phyloP scores from a whole-genome alignment of 2,329 filamentous ascomycete genomes.

The Escovopsis sp. region DNA sequence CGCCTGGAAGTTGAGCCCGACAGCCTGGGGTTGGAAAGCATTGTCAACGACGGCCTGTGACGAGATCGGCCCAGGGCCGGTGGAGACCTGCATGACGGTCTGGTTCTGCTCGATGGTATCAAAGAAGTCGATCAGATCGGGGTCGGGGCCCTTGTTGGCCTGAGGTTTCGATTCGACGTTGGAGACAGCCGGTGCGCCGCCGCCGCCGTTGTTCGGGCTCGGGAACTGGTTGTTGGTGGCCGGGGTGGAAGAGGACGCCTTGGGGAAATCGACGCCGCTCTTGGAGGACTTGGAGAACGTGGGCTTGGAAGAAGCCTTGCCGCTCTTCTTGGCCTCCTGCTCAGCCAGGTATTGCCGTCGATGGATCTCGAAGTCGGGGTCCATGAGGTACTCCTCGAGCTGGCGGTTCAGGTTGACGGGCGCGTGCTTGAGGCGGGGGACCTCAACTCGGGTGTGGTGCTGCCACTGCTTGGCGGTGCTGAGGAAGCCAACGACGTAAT shows the following conservation, averaged over 20 bases:
- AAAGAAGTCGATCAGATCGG: constrained; percentile 87
- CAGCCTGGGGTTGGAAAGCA: constrained; percentile 24
- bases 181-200: background rate
- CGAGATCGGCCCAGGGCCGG: constrained; percentile 15
- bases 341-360: constrained; percentile 82
- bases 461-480: constrained; percentile 79
- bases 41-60: constrained; percentile 13
- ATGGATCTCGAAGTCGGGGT: constrained; percentile 90
- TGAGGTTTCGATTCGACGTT: constrained; percentile 27
- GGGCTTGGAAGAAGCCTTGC: constrained; percentile 16
- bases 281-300: constrained; percentile 18
- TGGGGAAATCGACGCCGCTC: constrained; percentile 21
- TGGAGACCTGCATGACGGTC: constrained; percentile 44
- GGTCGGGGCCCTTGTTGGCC: constrained; percentile 46
- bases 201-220: constrained; percentile 14
- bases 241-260: constrained; percentile 21
- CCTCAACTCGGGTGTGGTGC: constrained; percentile 80
- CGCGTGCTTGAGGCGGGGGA: constrained; percentile 93
- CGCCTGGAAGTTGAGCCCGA: constrained; percentile 16
- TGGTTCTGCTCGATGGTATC: constrained; percentile 85
- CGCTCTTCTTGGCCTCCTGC: constrained; percentile 52
- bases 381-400: constrained; percentile 85
- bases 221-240: constrained; percentile 29
- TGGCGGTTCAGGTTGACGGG: constrained; percentile 81
- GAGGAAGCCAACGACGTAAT: constrained; percentile 81